A percentile compares a stretch with the other conserved stretches of the same genome.
Evolutionary conservation across 1,284 basidiomycete genomes (phyloP).

Genomic region (Rhodotorula sp.): DNA sequence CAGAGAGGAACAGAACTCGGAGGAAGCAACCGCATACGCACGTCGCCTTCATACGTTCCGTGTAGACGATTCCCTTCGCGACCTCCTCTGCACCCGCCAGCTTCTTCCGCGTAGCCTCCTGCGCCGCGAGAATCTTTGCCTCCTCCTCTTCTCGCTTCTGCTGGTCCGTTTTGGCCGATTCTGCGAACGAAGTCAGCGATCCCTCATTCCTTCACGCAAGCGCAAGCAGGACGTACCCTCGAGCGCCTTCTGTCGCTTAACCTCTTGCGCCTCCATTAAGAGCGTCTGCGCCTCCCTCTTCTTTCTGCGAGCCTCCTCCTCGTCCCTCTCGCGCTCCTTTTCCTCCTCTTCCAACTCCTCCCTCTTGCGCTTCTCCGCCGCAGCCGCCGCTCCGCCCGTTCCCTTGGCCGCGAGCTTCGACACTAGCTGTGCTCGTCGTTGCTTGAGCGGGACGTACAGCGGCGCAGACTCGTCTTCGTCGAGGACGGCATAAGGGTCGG

Average conservation of each 20-base stretch:
- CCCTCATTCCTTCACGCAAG: neutral
- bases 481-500: constrained; percentile 21
- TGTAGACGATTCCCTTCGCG: constrained; percentile 87
- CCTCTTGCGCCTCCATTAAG: constrained; percentile 86
- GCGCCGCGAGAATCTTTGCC: constrained; percentile 83
- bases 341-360: constrained; percentile 53
- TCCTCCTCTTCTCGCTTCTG: constrained; percentile 86
- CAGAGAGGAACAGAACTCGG: too few species aligned
- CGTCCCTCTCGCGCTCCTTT: constrained; percentile 53
- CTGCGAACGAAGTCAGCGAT: constrained; percentile 51
- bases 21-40: constrained; percentile 53
- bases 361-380: constrained; percentile 57
- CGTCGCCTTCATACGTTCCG: constrained; percentile 79
- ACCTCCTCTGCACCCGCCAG: constrained; percentile 88
- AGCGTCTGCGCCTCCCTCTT: constrained; percentile 74
- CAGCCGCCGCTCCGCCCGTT: constrained; percentile 12
- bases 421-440: constrained; percentile 76
- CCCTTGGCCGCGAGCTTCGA: constrained; percentile 62
- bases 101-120: constrained; percentile 78
- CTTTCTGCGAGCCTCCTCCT: constrained; percentile 66
- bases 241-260: constrained; percentile 72
- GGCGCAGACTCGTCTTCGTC: constrained; percentile 25
- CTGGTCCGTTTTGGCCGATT: constrained; percentile 76
- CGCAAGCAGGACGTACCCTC: constrained; percentile 60
- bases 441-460: constrained; percentile 76